Percentiles rank a stretch among this genome's conserved stretches.
Evolutionary conservation across 2,329 filamentous ascomycete species (phyloP).

Genomic region (Chaetomiaceae sp.): DNA sequence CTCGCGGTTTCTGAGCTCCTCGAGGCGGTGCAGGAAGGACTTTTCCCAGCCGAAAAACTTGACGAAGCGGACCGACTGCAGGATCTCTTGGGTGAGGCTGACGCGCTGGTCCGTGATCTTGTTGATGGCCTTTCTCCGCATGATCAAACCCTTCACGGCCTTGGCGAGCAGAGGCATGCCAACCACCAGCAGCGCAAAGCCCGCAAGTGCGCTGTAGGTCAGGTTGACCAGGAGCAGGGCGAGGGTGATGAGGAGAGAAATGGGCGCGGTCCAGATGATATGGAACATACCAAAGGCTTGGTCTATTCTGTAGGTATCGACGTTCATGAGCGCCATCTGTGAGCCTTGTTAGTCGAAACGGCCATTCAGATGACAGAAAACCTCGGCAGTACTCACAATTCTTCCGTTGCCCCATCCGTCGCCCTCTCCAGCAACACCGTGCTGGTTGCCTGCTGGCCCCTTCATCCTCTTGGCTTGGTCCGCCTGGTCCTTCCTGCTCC

Average conservation of each 20-base stretch:
- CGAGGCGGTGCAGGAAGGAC: slow-evolving; percentile 74
- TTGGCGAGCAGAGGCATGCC: slow-evolving; percentile 72
- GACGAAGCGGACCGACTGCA: slow-evolving; percentile 88
- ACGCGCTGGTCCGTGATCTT: slow-evolving; percentile 91
- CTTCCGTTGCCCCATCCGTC: slow-evolving; percentile 88
- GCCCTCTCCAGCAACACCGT: slow-evolving; percentile 61
- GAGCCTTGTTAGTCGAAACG: background rate
- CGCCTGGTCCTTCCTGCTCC: slow-evolving; percentile 38
- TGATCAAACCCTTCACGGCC: slow-evolving; percentile 73
- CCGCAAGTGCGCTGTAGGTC: slow-evolving; percentile 82
- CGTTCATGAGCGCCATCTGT: slow-evolving; percentile 79
- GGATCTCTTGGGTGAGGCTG: slow-evolving; percentile 84
- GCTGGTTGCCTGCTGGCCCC: slow-evolving; percentile 35
- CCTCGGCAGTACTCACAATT: slow-evolving; percentile 44
- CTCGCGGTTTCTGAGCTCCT: slow-evolving; percentile 68
- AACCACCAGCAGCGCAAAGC: slow-evolving; percentile 76
- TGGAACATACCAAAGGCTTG: slow-evolving; percentile 87
- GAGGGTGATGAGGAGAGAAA: slow-evolving; percentile 74
- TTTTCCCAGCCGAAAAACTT: slow-evolving; percentile 97
- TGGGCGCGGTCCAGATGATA: slow-evolving; percentile 80
- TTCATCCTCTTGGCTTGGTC: slow-evolving; percentile 38
- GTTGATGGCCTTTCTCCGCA: slow-evolving; percentile 75
- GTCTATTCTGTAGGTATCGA: slow-evolving; percentile 90
- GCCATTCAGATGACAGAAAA: background rate
- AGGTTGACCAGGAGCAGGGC: slow-evolving; percentile 80